Base-by-base conservation (phyloP, 164 flowering plant genomes). In the Vitis rupestris region DNA sequence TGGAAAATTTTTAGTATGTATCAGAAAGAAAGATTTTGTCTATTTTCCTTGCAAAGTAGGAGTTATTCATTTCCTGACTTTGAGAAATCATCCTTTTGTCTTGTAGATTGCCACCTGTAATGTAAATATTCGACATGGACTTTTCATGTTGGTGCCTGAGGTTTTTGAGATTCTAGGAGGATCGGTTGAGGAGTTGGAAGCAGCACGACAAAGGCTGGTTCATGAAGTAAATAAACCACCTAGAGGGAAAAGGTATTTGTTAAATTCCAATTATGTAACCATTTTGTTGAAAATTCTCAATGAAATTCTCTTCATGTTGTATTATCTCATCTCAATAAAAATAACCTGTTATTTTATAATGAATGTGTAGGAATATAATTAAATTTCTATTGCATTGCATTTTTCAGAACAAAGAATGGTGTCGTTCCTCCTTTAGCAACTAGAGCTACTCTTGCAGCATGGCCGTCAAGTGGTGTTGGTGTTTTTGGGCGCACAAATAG, bases 171-270 rank as follows among this genome's bases (percentile, higher is more conserved):
- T 86, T 75, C 78, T 91, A 68, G 97, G 97, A 62, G 97, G 99
- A 29, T 51, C 73, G 63, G 98, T 84, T 78, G 88, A 88, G 63
- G 87, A 88, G 75, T 72, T 95, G 74, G 97, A 91, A 27, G 87
- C 81, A 51, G 99, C 99, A 64, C 84, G 87, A 7, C 81, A 81
- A 70, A 87, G 92, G 75, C 90, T 93, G 67, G 89, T 90, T 68
- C 51, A 74, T 15, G 98, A 93, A 90, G 82, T 93, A 23, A 91
- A 90, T 78, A 93, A 96, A 82, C 99, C 98, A 63, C 92, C 99
- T 3, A 84, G 97, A 75, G 99, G 91, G 53, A 86, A 75, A 82
- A 87, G 93, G 96, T 88, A 82, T 27, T 6, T 64, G 10, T 12
- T 29, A 11, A 66, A 11, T 53, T 27, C 23, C 16, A 56, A 37